These are phyloP conservation scores for Eragrostis tef DNA, from an alignment of 202 grass and related monocot genomes.

Conservation along the genomic window DNA sequence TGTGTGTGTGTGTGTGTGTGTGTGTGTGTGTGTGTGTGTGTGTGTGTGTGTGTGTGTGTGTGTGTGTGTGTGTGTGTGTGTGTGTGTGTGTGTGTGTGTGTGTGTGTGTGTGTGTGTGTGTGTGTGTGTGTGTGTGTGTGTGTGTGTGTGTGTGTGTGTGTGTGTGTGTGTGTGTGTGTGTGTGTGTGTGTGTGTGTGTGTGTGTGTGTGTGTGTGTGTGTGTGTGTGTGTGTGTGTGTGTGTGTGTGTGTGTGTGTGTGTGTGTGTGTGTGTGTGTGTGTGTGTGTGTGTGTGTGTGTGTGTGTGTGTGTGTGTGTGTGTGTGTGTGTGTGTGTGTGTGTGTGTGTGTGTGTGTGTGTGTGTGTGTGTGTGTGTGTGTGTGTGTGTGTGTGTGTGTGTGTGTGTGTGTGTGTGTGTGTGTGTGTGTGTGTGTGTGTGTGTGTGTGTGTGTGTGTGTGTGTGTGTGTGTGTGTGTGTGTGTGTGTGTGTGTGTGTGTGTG, in stretches of 20 bases:
- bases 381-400: not conserved
- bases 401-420: not conserved
- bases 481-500: not conserved
- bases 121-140: not conserved
- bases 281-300: not conserved
- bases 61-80: not conserved
- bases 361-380: not conserved
- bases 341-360: not conserved
- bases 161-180: not conserved
- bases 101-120: not conserved
- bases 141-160: not conserved
- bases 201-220: not conserved
- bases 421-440: not conserved
- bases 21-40: not conserved
- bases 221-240: not conserved
- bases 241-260: not conserved
- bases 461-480: not conserved
- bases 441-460: not conserved
- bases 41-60: not conserved
- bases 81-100: not conserved
- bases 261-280: not conserved
- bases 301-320: not conserved
- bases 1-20: not conserved
- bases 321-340: not conserved
- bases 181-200: not conserved